These are phyloP conservation scores for Hanseniaspora valbyensis DNA, from an alignment of 805 yeast genomes.

Conservation along the genomic window DNA sequence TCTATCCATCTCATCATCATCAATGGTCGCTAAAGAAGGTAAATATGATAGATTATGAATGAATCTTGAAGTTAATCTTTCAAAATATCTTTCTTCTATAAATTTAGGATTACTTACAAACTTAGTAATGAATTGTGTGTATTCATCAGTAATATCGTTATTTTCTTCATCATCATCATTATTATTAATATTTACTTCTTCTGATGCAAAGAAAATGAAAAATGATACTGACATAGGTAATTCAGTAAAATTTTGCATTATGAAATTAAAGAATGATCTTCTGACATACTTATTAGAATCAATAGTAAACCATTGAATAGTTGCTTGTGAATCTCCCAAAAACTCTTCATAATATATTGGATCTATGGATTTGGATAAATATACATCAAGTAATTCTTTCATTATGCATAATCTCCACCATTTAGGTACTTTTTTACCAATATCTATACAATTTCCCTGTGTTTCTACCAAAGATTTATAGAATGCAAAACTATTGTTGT, in stretches of 20 bases:
- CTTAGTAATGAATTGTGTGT: conserved; percentile 2
- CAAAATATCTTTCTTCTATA: conserved; percentile 11
- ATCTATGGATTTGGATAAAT: conserved; percentile 3
- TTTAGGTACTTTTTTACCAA: background rate
- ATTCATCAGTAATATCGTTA: background rate
- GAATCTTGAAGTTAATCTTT: conserved; percentile 10
- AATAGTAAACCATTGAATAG: conserved; percentile 13
- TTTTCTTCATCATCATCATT: background rate
- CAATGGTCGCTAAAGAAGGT: conserved; percentile 1
- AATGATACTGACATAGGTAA: conserved; percentile 13
- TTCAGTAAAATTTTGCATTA: conserved; percentile 2
- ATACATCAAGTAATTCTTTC: background rate
- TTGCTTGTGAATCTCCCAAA: conserved; percentile 5
- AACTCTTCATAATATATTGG: conserved; percentile 6
- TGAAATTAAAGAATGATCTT: conserved; percentile 6
- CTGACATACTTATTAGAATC: conserved; percentile 1
- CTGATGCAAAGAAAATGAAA: conserved; percentile 3
- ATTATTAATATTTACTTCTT: too few relatives aligned
- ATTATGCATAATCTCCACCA: conserved; percentile 10
- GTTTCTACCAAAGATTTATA: conserved; percentile 7
- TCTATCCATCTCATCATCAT: background rate
- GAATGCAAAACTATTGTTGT: background rate
- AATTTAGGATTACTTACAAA: background rate
- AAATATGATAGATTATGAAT: conserved; percentile 11
- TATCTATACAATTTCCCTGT: conserved; percentile 7